phyloP scores from a whole-genome alignment of 2,329 filamentous ascomycete species.

The Hymenoscyphus fructigenus region DNA sequence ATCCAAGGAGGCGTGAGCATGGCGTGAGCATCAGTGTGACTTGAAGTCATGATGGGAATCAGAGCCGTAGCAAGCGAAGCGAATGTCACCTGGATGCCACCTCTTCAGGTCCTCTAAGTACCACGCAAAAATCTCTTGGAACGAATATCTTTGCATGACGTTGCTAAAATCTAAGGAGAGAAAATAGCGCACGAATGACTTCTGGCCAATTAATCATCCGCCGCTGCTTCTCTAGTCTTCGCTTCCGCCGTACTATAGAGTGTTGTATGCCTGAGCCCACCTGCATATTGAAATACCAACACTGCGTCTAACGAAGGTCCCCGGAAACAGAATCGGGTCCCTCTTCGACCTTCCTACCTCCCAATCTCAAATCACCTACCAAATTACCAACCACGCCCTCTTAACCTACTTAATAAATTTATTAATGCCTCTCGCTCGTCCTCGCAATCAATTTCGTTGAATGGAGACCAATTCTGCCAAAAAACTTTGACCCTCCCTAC shows the following conservation, averaged over 20 bases:
- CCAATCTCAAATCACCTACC: not conserved
- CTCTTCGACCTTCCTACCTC: conserved; percentile 1
- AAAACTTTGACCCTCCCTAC: not conserved
- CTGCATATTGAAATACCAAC: not conserved
- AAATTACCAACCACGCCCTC: not conserved
- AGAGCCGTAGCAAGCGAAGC: not conserved
- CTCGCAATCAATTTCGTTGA: conserved; percentile 16
- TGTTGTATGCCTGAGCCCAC: not conserved
- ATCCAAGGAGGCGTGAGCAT: not conserved
- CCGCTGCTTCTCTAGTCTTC: not conserved
- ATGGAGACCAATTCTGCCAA: conserved; percentile 28
- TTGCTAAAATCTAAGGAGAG: not conserved
- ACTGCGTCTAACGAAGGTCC: not conserved
- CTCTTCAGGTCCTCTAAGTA: not conserved
- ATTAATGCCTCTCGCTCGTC: conserved; percentile 3
- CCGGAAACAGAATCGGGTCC: not conserved
- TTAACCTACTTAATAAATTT: not conserved
- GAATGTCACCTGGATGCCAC: not conserved
- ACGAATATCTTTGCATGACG: conserved; percentile 1
- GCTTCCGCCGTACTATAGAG: too few species aligned
- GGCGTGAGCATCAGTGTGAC: not conserved
- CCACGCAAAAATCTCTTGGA: not conserved
- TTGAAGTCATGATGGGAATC: not conserved
- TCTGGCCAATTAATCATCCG: too few species aligned
- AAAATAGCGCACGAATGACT: not conserved